These are phyloP conservation scores for Beauveria rudraprayagi DNA, from an alignment of 2,329 filamentous ascomycete genomes.

Conservation along the genomic window DNA sequence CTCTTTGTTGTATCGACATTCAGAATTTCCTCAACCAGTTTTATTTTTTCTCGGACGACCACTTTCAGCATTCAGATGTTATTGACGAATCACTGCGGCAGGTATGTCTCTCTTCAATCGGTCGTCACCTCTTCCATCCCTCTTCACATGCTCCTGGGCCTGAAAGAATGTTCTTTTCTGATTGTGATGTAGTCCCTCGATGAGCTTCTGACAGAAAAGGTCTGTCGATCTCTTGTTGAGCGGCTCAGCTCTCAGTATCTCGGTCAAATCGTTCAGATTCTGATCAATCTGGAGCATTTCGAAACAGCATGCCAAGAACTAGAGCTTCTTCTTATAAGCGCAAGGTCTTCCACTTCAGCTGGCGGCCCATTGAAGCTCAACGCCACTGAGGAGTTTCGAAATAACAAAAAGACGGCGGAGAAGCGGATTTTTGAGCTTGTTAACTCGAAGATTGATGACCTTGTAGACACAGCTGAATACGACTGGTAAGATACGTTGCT, in stretches of 20 bases:
- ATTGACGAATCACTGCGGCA: constrained; percentile 87
- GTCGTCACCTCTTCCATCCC: neutral
- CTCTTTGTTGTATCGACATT: constrained; percentile 95
- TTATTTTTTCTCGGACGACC: constrained; percentile 94
- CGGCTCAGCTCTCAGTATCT: constrained; percentile 86
- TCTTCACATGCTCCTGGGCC: neutral
- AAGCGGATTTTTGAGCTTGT: constrained; percentile 98
- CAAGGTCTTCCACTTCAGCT: constrained; percentile 71
- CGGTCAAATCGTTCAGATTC: constrained; percentile 94
- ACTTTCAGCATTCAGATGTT: constrained; percentile 81
- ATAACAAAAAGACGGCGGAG: constrained; percentile 90
- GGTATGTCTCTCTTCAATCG: constrained; percentile 31
- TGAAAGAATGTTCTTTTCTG: neutral
- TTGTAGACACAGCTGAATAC: constrained; percentile 95
- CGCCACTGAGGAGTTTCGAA: constrained; percentile 79
- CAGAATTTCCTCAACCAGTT: constrained; percentile 97
- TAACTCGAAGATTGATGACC: constrained; percentile 96
- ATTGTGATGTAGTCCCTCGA: constrained; percentile 62
- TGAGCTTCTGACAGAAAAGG: constrained; percentile 84
- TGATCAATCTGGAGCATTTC: constrained; percentile 96
- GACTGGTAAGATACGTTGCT: constrained; percentile 56
- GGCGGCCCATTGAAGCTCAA: constrained; percentile 71
- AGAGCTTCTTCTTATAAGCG: constrained; percentile 76
- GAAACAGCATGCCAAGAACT: constrained; percentile 87
- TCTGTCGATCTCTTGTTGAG: constrained; percentile 84